Evolutionary conservation across 768 basidiomycete species (phyloP), one percentile per base, ranked within the genome.

Genomic region (Hebeloma cylindrosporum): DNA sequence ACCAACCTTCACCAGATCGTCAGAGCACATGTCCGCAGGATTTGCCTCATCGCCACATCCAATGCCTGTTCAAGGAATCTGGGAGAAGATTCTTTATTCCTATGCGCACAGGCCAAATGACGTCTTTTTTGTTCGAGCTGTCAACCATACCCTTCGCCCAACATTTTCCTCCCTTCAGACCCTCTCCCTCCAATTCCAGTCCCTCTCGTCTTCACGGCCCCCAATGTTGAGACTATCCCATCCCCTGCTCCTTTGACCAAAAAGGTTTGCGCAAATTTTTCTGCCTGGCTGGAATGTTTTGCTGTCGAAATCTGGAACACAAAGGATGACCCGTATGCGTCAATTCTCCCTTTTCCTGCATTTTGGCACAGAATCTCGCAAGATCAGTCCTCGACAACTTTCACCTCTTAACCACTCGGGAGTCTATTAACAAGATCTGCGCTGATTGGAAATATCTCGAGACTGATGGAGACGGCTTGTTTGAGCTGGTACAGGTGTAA

Each of bases 311-410:
- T 5, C 16, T 36, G 35, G 35, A 36, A 18, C 35, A 20, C 35
- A 9, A 36, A 36, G 18, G 35, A 36, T 13, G 35, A 36, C 16
- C n/a, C 17, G 23, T 36, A 36, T 13, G 35, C 35, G 13, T 7
- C 35, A 7, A 16, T 36, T 18, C 17, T 36, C 7, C 18, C 35
- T 18, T 18, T 16, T 36, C n/a, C n/a, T 11, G 35, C 35, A 7
- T 20, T 36, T n/a, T 36, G 35, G 35, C 35, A 36, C 18, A 21
- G 35, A 7, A 36, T 36, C 23, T 36, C 35, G 14, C 35, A 36
- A 20, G 35, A 36, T 7, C 17, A 36, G 13, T 36, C 8, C n/a
- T 36, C 16, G 16, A 14, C 16, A 36, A 36, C 18, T 36, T 36
- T 20, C 35, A 18, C 17, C 8, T 17, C 5, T 7, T 36, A 18